These are phyloP conservation scores for Calonectria montana DNA, from an alignment of 2,329 filamentous ascomycete species.

Conservation along the genomic window DNA sequence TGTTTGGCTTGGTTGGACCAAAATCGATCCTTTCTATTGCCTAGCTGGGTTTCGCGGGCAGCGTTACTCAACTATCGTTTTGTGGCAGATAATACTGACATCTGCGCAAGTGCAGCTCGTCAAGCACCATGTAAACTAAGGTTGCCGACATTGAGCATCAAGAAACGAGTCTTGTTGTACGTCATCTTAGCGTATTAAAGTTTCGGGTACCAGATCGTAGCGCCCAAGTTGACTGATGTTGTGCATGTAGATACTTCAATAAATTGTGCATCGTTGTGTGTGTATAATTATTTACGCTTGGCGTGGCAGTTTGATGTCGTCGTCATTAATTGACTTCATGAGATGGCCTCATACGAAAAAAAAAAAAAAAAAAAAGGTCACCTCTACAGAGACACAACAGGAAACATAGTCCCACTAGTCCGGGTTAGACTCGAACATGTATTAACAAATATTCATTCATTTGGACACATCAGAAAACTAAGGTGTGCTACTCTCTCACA, in stretches of 20 bases:
- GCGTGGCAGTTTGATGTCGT: neutral
- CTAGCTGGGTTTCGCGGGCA: neutral
- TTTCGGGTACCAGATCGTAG: neutral
- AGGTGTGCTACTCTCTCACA: neutral
- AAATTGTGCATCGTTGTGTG: neutral
- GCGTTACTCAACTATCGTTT: neutral
- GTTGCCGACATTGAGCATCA: neutral
- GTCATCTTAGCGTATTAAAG: conserved; percentile 1
- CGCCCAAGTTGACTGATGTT: neutral
- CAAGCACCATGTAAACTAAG: neutral
- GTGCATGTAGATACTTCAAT: neutral
- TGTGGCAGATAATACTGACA: neutral
- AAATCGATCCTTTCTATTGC: neutral
- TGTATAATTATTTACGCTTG: neutral
- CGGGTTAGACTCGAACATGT: neutral
- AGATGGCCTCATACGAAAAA: neutral
- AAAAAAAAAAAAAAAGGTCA: too few species aligned
- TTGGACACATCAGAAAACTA: neutral
- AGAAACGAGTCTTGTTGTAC: neutral
- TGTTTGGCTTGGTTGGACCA: neutral
- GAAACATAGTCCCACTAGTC: neutral
- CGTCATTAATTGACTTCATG: neutral
- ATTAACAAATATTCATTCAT: neutral
- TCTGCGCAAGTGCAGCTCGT: neutral
- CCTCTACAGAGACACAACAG: neutral